phyloP scores from a whole-genome alignment of 176 grass and related monocot genomes.

The Zoysia japonica region DNA sequence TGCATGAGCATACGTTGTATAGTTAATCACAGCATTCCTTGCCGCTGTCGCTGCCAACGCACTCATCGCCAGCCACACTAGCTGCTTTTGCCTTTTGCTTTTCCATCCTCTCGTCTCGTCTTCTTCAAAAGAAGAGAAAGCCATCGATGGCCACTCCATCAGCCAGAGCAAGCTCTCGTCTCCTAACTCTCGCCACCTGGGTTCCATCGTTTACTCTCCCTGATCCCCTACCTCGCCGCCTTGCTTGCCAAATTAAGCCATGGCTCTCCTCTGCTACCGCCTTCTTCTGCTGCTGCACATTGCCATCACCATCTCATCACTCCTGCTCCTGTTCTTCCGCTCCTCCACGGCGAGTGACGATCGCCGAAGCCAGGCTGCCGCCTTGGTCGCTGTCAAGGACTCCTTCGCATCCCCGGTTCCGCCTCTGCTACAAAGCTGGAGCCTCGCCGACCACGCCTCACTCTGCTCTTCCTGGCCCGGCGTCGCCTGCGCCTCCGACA shows the following conservation, averaged over 20 bases:
- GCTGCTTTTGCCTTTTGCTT: neutral
- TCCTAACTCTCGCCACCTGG: neutral
- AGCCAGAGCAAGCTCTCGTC: neutral
- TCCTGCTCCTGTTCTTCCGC: neutral
- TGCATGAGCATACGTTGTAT: too few species aligned
- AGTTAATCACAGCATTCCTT: neutral
- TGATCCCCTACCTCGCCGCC: too few species aligned
- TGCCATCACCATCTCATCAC: neutral
- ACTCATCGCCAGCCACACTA: neutral
- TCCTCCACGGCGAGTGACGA: neutral
- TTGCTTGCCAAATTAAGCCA: neutral
- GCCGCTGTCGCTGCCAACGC: neutral
- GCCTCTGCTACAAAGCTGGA: conserved; percentile 43
- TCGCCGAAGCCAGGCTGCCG: conserved; percentile 36
- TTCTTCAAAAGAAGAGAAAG: neutral
- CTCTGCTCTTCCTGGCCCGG: conserved; percentile 67
- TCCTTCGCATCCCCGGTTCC: conserved; percentile 39
- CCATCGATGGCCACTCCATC: neutral
- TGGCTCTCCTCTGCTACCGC: neutral
- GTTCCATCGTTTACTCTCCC: too few species aligned
- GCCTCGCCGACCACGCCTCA: conserved; percentile 31
- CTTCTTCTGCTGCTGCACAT: neutral
- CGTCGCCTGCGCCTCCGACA: conserved; percentile 43
- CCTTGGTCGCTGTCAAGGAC: conserved; percentile 54
- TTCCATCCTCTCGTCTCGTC: neutral